Evolutionary conservation across 2,329 filamentous ascomycete genomes (phyloP), one percentile per base, ranked within the genome.

Genomic region (Venturia aucupariae): DNA sequence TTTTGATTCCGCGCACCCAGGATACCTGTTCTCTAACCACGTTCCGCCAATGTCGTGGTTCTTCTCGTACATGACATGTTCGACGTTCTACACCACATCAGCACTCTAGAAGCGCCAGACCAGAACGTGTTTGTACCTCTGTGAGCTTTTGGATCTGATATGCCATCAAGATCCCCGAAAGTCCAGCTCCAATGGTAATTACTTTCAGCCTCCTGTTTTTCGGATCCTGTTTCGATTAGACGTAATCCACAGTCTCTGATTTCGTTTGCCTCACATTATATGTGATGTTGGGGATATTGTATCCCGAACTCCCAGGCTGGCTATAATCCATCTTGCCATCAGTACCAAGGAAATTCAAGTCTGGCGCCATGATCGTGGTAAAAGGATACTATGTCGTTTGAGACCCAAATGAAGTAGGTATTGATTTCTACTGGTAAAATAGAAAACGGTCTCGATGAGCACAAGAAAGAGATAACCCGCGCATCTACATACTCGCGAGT

Each of bases 141-240:
- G 76, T 73, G 66, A 73, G 61, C 72, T 80, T 75, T 68, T 81
- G 77, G 60, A 81, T 78, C n/a, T 76, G 71, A 64, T 81, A 80
- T 67, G 79, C 78, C 69, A 77, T 75, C 66, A 79, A 69, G 15
- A 81, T 80, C 6, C 79, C 79, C 11, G 76, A 77, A 1, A 81
- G 72, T 6, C 79, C 80, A 4, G 76, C 79, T 38, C 80, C 80
- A 63, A 82, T 80, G 10, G 77, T 80, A 46, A 82, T 66, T 2
- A 81, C 76, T 51, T 75, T 78, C 30, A 82, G 65, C 67, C 77
- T 79, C 13, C 78, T 75, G 55, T 76, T 75, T 19, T 71, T 70
- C 4, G 76, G 76, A 65, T 77, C 74, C 51, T 57, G 27, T 8
- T 35, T 22, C 13, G 32, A 15, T 57, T 35, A 57, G 30, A 19